A percentile compares a stretch with the other conserved stretches of the same genome.
Evolutionary conservation across 2,329 filamentous ascomycete genomes (phyloP).

Genomic region (Beauveria caledonica): DNA sequence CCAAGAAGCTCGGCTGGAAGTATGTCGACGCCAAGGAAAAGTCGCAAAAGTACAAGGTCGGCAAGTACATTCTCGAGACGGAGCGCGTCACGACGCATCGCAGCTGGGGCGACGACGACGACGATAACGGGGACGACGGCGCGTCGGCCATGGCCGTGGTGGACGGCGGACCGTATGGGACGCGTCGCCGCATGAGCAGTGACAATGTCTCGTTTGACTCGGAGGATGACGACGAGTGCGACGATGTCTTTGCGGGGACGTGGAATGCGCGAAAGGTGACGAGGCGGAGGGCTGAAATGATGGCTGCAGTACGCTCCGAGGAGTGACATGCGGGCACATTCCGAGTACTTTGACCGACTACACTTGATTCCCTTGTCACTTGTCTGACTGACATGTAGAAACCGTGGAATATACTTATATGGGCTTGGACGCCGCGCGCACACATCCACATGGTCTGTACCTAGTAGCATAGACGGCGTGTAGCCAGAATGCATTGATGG

Average conservation of each 20-base stretch:
- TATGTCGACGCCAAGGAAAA: conserved; percentile 55
- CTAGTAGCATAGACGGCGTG: neutral
- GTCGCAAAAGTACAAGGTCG: conserved; percentile 57
- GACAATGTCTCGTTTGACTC: conserved; percentile 49
- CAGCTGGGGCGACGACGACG: conserved; percentile 35
- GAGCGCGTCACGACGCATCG: conserved; percentile 44
- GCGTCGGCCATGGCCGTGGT: conserved; percentile 3
- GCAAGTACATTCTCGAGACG: conserved; percentile 60
- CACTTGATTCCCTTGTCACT: neutral
- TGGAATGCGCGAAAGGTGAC: conserved; percentile 50
- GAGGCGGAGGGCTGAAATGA: conserved; percentile 34
- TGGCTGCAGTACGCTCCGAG: conserved; percentile 3
- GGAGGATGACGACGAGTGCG: conserved; percentile 58
- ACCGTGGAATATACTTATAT: neutral
- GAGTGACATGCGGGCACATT: neutral
- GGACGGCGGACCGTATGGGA: conserved; percentile 6
- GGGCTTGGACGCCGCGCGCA: neutral
- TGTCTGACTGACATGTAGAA: neutral
- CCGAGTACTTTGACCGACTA: neutral
- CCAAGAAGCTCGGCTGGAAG: conserved; percentile 56
- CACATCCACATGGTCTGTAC: neutral
- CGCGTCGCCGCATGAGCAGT: neutral
- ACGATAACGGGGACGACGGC: neutral
- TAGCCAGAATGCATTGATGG: neutral
- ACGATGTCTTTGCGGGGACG: conserved; percentile 54